Conservation (phyloP, 148 eudicot species). For the Dianthus caryophyllus region DNA sequence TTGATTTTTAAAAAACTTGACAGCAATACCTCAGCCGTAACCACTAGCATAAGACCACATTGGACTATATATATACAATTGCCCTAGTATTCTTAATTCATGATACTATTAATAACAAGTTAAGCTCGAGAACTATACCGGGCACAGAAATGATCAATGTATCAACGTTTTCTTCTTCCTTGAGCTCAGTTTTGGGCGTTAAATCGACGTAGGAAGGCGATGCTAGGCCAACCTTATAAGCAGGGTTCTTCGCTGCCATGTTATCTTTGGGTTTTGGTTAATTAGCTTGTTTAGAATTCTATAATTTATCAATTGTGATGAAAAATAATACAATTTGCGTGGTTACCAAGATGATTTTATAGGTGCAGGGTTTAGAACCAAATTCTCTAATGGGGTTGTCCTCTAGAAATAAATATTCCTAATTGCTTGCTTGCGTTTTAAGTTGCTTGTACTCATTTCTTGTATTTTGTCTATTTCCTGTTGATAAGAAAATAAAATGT, state of each 20-base stretch:
- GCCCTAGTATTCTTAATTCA: too few species aligned
- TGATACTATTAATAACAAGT: too few species aligned
- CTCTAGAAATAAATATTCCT: slow-evolving; percentile 11
- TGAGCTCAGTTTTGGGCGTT: slow-evolving; percentile 28
- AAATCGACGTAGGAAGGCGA: slow-evolving; percentile 26
- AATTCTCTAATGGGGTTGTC: not conserved
- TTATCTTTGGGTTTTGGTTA: not conserved
- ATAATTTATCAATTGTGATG: not conserved
- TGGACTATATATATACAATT: too few species aligned
- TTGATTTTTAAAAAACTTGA: too few species aligned
- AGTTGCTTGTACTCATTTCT: slow-evolving; percentile 10
- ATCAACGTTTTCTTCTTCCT: slow-evolving; percentile 22
- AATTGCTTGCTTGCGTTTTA: slow-evolving; percentile 9
- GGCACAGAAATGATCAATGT: slow-evolving; percentile 30
- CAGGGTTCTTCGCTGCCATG: slow-evolving; percentile 14
- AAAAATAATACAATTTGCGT: not conserved
- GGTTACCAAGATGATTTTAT: not conserved
- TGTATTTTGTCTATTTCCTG: not conserved
- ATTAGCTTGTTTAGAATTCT: not conserved
- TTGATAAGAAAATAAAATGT: not conserved
- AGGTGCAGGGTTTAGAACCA: not conserved
- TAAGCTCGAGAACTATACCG: slow-evolving; percentile 17
- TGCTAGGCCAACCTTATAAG: not conserved
- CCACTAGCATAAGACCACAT: too few species aligned
- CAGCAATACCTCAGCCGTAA: too few species aligned